phyloP scores from a whole-genome alignment of 176 grass and related monocot genomes.

The Oryza rufipogon region DNA sequence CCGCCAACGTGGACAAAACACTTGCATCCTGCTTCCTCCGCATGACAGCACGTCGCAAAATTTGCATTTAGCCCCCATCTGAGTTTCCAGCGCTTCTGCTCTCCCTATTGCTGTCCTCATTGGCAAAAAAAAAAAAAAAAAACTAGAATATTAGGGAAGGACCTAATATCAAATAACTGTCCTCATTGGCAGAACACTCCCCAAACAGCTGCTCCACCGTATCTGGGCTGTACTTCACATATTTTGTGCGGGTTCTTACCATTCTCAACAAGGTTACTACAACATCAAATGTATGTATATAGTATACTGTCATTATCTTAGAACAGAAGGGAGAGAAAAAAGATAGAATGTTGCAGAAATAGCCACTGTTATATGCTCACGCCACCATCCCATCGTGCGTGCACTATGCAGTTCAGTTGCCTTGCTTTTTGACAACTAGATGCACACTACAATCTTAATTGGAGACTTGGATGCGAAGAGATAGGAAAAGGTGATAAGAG shows the following conservation, averaged over 20 bases:
- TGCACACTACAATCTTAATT: no score
- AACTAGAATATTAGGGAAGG: no score
- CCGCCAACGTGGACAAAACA: no score
- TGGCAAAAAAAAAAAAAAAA: no score
- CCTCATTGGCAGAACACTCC: slow-evolving; percentile 69
- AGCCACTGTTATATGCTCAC: background rate
- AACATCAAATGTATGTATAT: background rate
- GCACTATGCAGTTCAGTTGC: background rate
- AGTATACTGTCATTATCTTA: background rate
- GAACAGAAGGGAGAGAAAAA: background rate
- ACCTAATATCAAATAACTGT: no score
- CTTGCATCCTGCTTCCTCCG: no score
- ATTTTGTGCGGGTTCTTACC: slow-evolving; percentile 74
- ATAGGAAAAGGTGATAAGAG: no score
- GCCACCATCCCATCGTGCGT: background rate
- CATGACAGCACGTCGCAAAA: no score
- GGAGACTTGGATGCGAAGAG: no score
- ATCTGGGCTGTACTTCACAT: slow-evolving; percentile 70
- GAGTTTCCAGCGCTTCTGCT: background rate
- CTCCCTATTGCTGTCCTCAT: slow-evolving; percentile 64
- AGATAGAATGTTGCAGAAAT: background rate
- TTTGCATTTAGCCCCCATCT: no score
- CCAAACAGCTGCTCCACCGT: slow-evolving; percentile 60
- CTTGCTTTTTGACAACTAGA: background rate
- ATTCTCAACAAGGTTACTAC: slow-evolving; percentile 70